Percentiles rank a stretch among this genome's conserved stretches.
Evolutionary conservation across 202 grass and related monocot genomes (phyloP).

Genomic region (Setaria viridis): DNA sequence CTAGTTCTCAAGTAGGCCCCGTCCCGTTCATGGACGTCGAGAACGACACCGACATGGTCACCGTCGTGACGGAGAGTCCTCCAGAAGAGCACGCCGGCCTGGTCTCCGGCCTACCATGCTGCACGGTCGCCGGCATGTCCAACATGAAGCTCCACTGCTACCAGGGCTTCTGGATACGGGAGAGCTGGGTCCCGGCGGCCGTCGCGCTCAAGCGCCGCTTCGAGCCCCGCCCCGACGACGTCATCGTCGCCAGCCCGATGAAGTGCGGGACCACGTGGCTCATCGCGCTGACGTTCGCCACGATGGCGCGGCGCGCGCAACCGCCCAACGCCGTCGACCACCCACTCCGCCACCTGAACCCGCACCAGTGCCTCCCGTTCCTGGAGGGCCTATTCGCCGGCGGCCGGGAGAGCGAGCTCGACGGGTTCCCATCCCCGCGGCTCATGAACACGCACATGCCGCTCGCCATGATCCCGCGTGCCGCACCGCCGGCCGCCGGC

Average conservation of each 20-base stretch:
- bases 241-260: conserved; percentile 36
- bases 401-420: background rate
- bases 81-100: background rate
- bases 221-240: conserved; percentile 31
- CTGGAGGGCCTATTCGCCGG: background rate
- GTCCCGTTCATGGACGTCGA: conserved; percentile 14
- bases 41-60: background rate
- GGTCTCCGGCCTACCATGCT: background rate
- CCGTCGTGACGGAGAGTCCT: background rate
- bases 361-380: conserved; percentile 47
- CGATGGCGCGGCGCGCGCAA: conserved; percentile 8
- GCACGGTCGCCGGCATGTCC: background rate
- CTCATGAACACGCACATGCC: conserved; percentile 47
- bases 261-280: conserved; percentile 61
- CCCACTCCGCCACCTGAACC: conserved; percentile 42
- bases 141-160: background rate
- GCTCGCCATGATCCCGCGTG: background rate
- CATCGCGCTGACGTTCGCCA: conserved; percentile 44
- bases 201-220: conserved; percentile 30
- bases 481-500: background rate
- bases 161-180: conserved; percentile 41
- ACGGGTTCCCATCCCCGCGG: conserved; percentile 38
- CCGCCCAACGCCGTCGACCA: background rate
- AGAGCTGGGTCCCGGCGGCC: background rate
- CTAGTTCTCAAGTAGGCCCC: background rate